Conservation (phyloP, 768 basidiomycete species). For the Pleurotus tuoliensis region DNA sequence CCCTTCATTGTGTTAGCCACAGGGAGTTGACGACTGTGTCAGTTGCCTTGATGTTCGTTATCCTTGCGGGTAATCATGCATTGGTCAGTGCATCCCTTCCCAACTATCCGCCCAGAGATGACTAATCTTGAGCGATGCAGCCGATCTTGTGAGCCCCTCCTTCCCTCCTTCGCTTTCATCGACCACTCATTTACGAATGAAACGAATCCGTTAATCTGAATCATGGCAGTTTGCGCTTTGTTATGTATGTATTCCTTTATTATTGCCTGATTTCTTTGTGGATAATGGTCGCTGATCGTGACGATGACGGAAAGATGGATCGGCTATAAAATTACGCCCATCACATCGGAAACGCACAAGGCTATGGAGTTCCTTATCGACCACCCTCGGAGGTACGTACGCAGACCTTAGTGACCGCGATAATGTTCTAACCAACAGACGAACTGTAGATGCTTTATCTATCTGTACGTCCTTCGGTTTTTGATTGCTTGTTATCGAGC, state of each 20-base stretch:
- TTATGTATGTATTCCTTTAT: slow-evolving; percentile 42
- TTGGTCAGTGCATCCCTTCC: slow-evolving; percentile 40
- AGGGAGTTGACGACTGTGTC: neutral
- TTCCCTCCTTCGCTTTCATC: neutral
- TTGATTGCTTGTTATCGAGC: too few relatives aligned
- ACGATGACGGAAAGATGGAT: slow-evolving; percentile 46
- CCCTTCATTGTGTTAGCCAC: neutral
- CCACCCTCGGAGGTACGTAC: slow-evolving; percentile 61
- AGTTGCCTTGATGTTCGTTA: slow-evolving; percentile 56
- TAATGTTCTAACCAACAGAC: too few relatives aligned
- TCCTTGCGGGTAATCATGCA: slow-evolving; percentile 76
- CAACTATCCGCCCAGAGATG: neutral
- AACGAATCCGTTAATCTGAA: too few relatives aligned
- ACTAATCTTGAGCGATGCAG: slow-evolving; percentile 21
- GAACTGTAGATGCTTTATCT: slow-evolving; percentile 52
- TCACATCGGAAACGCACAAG: slow-evolving; percentile 41
- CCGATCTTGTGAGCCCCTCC: slow-evolving; percentile 52
- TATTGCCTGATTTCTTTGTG: neutral
- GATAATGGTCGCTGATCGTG: neutral
- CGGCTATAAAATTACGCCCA: slow-evolving; percentile 44
- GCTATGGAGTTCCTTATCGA: slow-evolving; percentile 72
- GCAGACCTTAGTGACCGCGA: too few relatives aligned
- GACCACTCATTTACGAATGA: neutral
- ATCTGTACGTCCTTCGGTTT: slow-evolving; percentile 34
- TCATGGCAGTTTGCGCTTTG: slow-evolving; percentile 46